phyloP scores from a whole-genome alignment of 768 basidiomycete genomes.

The Suillus luteus region DNA sequence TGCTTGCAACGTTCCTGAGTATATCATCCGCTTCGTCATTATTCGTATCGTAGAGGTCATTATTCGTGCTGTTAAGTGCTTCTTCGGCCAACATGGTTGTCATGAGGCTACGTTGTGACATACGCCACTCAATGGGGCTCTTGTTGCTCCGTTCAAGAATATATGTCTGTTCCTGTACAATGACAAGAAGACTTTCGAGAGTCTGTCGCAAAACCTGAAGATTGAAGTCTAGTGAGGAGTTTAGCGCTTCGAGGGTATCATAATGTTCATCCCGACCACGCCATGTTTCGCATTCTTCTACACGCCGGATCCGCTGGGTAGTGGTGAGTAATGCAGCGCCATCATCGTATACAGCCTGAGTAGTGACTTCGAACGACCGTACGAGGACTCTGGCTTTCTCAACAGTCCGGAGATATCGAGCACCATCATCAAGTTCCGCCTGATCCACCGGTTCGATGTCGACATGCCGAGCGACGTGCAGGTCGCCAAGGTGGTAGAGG shows the following conservation, averaged over 20 bases:
- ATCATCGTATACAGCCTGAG: slow-evolving; percentile 55
- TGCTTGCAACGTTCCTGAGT: slow-evolving; percentile 17
- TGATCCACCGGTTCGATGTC: slow-evolving; percentile 48
- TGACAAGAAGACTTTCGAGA: slow-evolving; percentile 39
- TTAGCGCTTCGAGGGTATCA: slow-evolving; percentile 33
- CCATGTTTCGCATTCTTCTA: slow-evolving; percentile 29
- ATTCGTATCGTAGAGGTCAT: slow-evolving; percentile 12
- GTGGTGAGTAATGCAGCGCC: slow-evolving; percentile 42
- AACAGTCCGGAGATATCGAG: slow-evolving; percentile 42
- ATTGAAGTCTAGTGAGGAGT: slow-evolving; percentile 35
- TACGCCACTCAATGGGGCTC: slow-evolving; percentile 47
- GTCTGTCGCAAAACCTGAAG: slow-evolving; percentile 37
- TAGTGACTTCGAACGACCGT: slow-evolving; percentile 47
- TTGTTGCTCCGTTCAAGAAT: slow-evolving; percentile 40
- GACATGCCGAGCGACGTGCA: slow-evolving; percentile 53
- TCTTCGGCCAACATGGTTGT: slow-evolving; percentile 30
- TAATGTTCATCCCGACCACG: slow-evolving; percentile 26
- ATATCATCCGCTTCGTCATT: slow-evolving; percentile 17
- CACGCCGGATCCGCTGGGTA: slow-evolving; percentile 36
- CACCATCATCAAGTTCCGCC: slow-evolving; percentile 35
- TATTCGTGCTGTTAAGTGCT: slow-evolving; percentile 19
- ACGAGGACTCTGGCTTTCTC: slow-evolving; percentile 48
- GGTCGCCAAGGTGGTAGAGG: slow-evolving; percentile 43
- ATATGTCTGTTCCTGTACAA: slow-evolving; percentile 43
- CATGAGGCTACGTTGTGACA: slow-evolving; percentile 42